phyloP scores from a whole-genome alignment of 495 filamentous ascomycete species.

The Neurospora discreta region DNA sequence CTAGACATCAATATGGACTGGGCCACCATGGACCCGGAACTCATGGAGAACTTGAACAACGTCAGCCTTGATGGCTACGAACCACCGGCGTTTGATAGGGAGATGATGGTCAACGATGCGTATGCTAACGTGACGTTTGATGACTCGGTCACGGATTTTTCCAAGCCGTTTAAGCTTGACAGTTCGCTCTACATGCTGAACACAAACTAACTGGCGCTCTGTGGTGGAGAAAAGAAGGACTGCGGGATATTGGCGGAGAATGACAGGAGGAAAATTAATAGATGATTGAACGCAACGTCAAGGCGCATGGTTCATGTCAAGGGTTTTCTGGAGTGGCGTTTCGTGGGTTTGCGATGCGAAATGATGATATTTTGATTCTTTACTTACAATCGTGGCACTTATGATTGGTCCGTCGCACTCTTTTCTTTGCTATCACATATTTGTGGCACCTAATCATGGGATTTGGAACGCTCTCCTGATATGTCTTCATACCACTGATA shows the following conservation, averaged over 20 bases:
- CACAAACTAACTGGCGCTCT: constrained; percentile 11
- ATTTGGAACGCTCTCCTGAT: not conserved
- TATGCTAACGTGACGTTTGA: not conserved
- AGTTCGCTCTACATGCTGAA: constrained; percentile 32
- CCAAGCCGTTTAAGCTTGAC: constrained; percentile 33
- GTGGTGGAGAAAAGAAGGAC: constrained; percentile 1
- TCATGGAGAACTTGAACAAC: constrained; percentile 24
- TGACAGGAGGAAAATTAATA: not conserved
- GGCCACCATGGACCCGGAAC: constrained; percentile 28
- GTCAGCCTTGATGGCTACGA: constrained; percentile 21
- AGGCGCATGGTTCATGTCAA: not conserved
- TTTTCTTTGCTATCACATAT: not conserved
- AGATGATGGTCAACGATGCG: constrained; percentile 1
- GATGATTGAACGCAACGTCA: not conserved
- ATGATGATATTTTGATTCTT: not conserved
- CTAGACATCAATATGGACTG: constrained; percentile 34
- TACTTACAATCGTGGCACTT: not conserved
- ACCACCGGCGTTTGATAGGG: constrained; percentile 5
- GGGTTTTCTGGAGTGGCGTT: not conserved
- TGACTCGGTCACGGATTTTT: constrained; percentile 22
- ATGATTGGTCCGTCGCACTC: not conserved
- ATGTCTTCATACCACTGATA: not conserved
- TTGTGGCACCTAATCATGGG: not conserved
- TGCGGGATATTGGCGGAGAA: not conserved
- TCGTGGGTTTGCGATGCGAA: not conserved